Evolutionary conservation across 257 asterid species (phyloP).

Genomic region (Scutellaria minor): DNA sequence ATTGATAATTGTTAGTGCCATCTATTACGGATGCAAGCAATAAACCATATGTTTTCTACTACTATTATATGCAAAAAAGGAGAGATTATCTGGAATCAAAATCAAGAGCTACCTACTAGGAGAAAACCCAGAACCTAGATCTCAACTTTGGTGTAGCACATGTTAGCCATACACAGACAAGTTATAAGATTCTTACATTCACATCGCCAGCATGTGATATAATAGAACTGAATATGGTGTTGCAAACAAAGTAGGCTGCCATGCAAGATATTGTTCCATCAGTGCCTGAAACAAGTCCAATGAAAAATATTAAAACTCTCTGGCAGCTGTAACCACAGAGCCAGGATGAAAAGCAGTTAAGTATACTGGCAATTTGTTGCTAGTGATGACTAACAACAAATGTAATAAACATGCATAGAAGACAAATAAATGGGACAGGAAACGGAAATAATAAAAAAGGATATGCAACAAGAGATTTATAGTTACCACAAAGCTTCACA

Average conservation of each 20-base stretch:
- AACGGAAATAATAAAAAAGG: constrained; percentile 9
- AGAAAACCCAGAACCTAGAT: constrained; percentile 30
- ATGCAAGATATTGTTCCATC: constrained; percentile 81
- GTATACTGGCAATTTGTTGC: constrained; percentile 8
- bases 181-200: constrained; percentile 61
- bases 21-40: neutral
- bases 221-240: constrained; percentile 66
- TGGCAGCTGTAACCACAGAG: constrained; percentile 27
- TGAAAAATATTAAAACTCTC: constrained; percentile 29
- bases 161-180: constrained; percentile 17
- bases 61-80: constrained; percentile 1
- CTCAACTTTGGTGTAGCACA: constrained; percentile 15
- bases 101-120: neutral
- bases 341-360: constrained; percentile 24
- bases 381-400: constrained; percentile 5
- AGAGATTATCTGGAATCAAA: neutral
- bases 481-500: constrained; percentile 85
- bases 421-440: neutral
- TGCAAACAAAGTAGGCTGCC: constrained; percentile 86
- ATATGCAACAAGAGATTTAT: constrained; percentile 20
- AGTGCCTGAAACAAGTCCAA: constrained; percentile 63
- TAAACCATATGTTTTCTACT: neutral
- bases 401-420: constrained; percentile 15
- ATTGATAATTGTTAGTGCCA: neutral
- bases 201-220: constrained; percentile 65